Conservation (phyloP, 345 rosid species). For the Linum tenue region DNA sequence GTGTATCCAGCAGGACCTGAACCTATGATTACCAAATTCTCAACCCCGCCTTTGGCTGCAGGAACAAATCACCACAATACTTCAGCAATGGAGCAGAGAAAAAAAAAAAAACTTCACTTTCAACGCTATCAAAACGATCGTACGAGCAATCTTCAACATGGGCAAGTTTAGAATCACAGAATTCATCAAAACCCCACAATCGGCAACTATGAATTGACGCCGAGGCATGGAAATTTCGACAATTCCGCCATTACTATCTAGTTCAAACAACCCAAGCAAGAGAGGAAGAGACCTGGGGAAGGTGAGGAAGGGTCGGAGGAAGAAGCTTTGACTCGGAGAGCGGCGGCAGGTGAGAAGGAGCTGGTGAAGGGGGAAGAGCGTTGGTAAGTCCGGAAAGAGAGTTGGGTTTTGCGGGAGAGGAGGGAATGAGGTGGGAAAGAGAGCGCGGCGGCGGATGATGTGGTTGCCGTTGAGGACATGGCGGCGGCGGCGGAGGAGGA, state of each 20-base stretch:
- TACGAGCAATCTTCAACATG: too few species aligned
- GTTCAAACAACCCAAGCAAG: too few species aligned
- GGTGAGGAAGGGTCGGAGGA: constrained; percentile 28
- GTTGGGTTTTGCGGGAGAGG: constrained; percentile 30
- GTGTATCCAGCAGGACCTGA: constrained; percentile 99
- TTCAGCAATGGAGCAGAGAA: not conserved
- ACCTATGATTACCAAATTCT: constrained; percentile 84
- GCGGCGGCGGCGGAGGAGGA: not conserved
- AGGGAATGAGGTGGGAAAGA: constrained; percentile 32
- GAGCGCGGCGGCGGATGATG: constrained; percentile 19
- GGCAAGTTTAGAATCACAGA: too few species aligned
- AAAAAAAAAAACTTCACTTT: too few species aligned
- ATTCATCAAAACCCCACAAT: too few species aligned
- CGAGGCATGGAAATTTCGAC: too few species aligned
- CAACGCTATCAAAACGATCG: too few species aligned
- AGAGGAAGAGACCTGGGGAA: constrained; percentile 24
- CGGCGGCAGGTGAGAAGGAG: constrained; percentile 10
- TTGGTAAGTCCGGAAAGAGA: constrained; percentile 24
- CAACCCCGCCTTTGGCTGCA: constrained; percentile 55
- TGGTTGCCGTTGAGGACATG: constrained; percentile 8
- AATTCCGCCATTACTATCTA: too few species aligned
- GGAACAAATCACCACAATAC: constrained; percentile 1
- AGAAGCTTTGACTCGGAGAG: constrained; percentile 55
- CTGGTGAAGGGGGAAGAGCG: constrained; percentile 30
- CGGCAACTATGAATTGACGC: too few species aligned